Conservation (phyloP, 2,329 filamentous ascomycete species). For the Falciphora oryzae region DNA sequence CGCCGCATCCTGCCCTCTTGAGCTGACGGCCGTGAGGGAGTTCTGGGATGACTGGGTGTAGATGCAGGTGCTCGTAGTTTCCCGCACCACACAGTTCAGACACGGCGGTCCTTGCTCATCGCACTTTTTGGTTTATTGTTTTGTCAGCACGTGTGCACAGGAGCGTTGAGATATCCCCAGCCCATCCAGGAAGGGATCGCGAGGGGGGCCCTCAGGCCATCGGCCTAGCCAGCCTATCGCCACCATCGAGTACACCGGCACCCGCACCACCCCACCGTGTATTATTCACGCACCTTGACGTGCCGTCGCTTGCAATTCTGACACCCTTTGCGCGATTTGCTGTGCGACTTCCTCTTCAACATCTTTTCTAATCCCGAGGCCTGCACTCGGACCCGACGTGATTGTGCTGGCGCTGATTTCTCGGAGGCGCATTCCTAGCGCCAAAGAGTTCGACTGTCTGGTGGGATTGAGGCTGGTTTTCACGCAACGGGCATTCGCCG, state of each 20-base stretch:
- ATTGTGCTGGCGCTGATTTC: not conserved
- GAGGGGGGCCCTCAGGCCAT: too few relatives aligned
- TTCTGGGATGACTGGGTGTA: conserved; percentile 4
- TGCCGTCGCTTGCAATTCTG: conserved; percentile 29
- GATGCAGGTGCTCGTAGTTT: conserved; percentile 5
- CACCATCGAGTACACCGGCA: too few relatives aligned
- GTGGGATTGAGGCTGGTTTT: not conserved
- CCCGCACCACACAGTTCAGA: conserved; percentile 25
- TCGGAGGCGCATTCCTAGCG: not conserved
- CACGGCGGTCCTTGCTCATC: conserved; percentile 32
- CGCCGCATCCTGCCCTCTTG: not conserved
- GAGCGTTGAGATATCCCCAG: too few relatives aligned
- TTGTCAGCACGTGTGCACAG: too few relatives aligned
- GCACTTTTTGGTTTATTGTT: conserved; percentile 20
- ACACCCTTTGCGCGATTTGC: conserved; percentile 28
- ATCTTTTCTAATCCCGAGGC: not conserved
- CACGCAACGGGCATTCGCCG: not conserved
- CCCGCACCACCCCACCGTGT: not conserved
- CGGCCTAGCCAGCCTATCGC: too few relatives aligned
- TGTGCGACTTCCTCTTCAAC: conserved; percentile 24
- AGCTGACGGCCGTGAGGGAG: not conserved
- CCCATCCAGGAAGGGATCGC: not conserved
- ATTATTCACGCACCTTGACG: conserved; percentile 22
- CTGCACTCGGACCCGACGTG: not conserved
- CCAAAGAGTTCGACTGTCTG: not conserved